Base-by-base conservation (phyloP, 768 basidiomycete genomes). In the Calocybe gangraenosa region DNA sequence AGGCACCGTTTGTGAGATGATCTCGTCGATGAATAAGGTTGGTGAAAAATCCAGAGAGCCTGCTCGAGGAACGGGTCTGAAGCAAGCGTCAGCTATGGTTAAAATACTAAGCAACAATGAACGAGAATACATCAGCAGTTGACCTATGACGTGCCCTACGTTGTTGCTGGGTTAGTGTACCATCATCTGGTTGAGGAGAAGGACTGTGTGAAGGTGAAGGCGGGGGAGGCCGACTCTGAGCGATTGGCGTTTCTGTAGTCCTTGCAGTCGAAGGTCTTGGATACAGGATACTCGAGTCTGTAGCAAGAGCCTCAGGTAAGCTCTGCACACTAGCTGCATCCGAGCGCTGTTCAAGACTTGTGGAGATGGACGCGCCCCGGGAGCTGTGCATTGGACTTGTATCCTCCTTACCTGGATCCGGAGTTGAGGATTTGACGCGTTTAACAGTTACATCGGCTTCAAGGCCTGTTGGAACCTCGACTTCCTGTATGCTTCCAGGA, bases 41-140 rank as follows among this genome's bases (percentile, higher is more conserved):
- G 13, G 78, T 83, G 61, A 91, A 82, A 65, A 92, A 92, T n/a
- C 89, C 89, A 19, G 90, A 92, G 22, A 92, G 70, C 21, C 89
- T 76, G 58, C 82, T 88, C 20, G 83, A 74, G 31, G 82, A 67
- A 46, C 87, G 60, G 54, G 47, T 35, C 56, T 57, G 52, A 49
- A 42, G 39, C 37, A 35, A 22, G 39, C 21, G 32, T 33, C 37
- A 39, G 38, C 11, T 37, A 18, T 28, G 21, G 20, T 37, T 32
- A 21, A 37, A 40, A 50, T 37, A 39, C 34, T 48, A 7, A 45
- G 33, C 44, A 40, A 17, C 42, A 23, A 41, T 13, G 3, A 34
- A 25, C 31, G 25, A 19, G 64, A 74, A 57, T 58, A 89, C 87
- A 65, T 88, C 87, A 44, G 75, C 64, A 14, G 68, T 64, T 11